phyloP scores from a whole-genome alignment of 1,139 yeast species.

The Yarrowia galli region DNA sequence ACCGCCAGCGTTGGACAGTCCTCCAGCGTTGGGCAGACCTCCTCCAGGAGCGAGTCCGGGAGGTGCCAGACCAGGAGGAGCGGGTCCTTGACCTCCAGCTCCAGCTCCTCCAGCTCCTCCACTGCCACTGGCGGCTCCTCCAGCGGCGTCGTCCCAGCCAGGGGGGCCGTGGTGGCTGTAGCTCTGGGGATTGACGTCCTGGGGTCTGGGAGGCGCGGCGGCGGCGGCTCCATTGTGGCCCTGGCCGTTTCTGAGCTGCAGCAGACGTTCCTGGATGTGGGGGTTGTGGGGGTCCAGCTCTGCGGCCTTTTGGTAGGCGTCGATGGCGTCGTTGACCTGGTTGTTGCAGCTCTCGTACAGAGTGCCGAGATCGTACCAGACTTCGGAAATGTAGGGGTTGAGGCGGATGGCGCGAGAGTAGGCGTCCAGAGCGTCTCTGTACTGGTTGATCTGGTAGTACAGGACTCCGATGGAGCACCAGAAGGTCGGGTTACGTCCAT shows the following conservation, averaged over 20 bases:
- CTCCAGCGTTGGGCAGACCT: not conserved
- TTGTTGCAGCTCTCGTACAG: slow-evolving; percentile 96
- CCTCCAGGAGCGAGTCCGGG: not conserved
- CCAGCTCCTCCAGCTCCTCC: not conserved
- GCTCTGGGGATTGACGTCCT: slow-evolving; percentile 57
- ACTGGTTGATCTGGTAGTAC: slow-evolving; percentile 94
- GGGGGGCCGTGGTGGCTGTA: slow-evolving; percentile 48
- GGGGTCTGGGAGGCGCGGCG: slow-evolving; percentile 52
- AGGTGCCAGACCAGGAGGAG: not conserved
- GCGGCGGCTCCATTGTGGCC: slow-evolving; percentile 64
- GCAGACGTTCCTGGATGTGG: slow-evolving; percentile 90
- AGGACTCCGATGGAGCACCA: slow-evolving; percentile 99
- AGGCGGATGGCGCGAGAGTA: slow-evolving; percentile 94
- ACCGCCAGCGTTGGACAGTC: slow-evolving; percentile 42
- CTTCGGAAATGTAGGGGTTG: slow-evolving; percentile 95
- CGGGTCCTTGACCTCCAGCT: not conserved
- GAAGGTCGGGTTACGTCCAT: slow-evolving; percentile 94
- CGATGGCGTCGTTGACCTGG: slow-evolving; percentile 92
- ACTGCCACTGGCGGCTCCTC: not conserved
- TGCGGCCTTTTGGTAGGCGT: slow-evolving; percentile 96
- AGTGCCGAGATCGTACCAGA: slow-evolving; percentile 98
- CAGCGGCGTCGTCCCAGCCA: slow-evolving; percentile 46
- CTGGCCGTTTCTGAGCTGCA: slow-evolving; percentile 70
- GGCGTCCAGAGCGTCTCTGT: slow-evolving; percentile 96
- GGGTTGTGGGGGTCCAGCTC: slow-evolving; percentile 93